Percentiles rank a stretch among this genome's conserved stretches.
Evolutionary conservation across 2,329 filamentous ascomycete species (phyloP).

Genomic region (Pseudogymnoascus sp.): DNA sequence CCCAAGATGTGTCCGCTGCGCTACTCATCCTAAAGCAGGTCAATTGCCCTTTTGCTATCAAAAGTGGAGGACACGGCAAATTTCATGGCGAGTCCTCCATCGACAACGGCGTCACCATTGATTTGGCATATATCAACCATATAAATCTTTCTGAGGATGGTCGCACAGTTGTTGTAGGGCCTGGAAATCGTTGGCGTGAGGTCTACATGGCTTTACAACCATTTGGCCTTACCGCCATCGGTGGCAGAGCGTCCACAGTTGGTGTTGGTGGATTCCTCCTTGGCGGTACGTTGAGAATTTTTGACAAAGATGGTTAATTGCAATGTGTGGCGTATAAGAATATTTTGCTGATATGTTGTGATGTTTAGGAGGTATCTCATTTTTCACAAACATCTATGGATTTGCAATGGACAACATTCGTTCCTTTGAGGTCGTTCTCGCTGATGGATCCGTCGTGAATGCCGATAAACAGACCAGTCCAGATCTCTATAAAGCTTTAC

Average conservation of each 20-base stretch:
- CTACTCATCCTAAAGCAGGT: slow-evolving; percentile 8
- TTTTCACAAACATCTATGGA: slow-evolving; percentile 15
- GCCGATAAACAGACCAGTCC: no score
- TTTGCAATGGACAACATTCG: slow-evolving; percentile 15
- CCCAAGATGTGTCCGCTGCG: slow-evolving; percentile 11
- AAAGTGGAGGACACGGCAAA: slow-evolving; percentile 15
- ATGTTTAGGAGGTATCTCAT: slow-evolving; percentile 12
- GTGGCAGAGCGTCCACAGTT: slow-evolving; percentile 13
- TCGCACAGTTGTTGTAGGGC: slow-evolving; percentile 11
- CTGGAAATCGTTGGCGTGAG: slow-evolving; percentile 17
- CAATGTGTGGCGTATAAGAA: no score
- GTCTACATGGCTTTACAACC: slow-evolving; percentile 14
- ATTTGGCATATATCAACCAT: slow-evolving; percentile 11
- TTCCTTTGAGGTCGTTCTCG: slow-evolving; percentile 12
- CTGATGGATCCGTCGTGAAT: not conserved
- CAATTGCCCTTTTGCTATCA: slow-evolving; percentile 12
- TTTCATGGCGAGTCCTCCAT: slow-evolving; percentile 11
- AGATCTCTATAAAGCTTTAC: no score
- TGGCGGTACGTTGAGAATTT: slow-evolving; percentile 9
- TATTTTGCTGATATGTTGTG: no score
- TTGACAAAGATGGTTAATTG: no score
- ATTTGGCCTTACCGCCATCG: slow-evolving; percentile 12
- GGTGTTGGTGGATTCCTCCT: slow-evolving; percentile 16
- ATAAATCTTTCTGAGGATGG: slow-evolving; percentile 10
- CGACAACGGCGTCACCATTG: slow-evolving; percentile 13